Conservation (phyloP, 83 land plant species). For the Thuja plicata region DNA sequence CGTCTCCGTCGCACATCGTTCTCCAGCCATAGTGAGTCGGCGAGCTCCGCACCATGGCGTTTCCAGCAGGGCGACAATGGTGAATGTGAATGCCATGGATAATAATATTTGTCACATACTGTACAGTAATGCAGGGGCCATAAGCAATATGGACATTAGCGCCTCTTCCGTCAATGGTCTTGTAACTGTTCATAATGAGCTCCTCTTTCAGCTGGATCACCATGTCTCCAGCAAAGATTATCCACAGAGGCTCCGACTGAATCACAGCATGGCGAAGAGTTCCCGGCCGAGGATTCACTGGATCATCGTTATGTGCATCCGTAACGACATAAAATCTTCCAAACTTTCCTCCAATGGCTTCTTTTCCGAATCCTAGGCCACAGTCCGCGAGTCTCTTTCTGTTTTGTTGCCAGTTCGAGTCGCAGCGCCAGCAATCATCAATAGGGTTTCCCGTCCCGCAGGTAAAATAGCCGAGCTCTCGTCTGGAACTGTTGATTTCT, state of each 20-base stretch:
- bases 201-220: slow-evolving; percentile 23
- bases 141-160: slow-evolving; percentile 22
- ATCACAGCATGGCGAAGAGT: slow-evolving; percentile 22
- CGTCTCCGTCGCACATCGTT: slow-evolving; percentile 22
- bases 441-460: neutral
- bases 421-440: slow-evolving; percentile 1
- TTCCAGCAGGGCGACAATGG: slow-evolving; percentile 8
- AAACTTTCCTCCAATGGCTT: slow-evolving; percentile 15
- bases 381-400: slow-evolving; percentile 24
- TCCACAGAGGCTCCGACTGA: slow-evolving; percentile 25
- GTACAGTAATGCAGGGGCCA: slow-evolving; percentile 22
- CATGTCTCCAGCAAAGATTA: slow-evolving; percentile 24
- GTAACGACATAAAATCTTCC: slow-evolving; percentile 18
- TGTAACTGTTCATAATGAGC: slow-evolving; percentile 26
- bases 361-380: slow-evolving; percentile 11
- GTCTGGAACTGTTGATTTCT: neutral
- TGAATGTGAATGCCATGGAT: slow-evolving; percentile 29
- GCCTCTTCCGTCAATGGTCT: slow-evolving; percentile 25
- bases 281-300: slow-evolving; percentile 18
- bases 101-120: slow-evolving; percentile 22
- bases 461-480: neutral
- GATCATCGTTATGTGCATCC: slow-evolving; percentile 1
- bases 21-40: slow-evolving; percentile 17
- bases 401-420: neutral
- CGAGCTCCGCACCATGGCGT: slow-evolving; percentile 17